These are phyloP conservation scores for Chaetomium sp. DNA, from an alignment of 2,329 filamentous ascomycete species.

Conservation along the genomic window DNA sequence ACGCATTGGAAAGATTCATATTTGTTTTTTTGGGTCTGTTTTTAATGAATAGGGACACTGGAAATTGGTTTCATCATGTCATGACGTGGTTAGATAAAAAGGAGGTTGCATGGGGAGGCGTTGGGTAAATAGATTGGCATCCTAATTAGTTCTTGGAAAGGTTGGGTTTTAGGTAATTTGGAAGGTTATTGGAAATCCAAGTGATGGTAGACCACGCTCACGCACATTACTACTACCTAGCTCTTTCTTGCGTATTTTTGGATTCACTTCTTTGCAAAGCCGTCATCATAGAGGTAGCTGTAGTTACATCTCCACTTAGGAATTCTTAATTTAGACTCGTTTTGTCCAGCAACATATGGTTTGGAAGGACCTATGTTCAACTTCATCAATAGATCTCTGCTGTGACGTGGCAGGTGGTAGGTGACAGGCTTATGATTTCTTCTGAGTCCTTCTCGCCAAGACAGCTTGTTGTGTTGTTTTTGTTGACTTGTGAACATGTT, in stretches of 20 bases:
- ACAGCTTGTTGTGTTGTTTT: no score
- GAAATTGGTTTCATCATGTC: neutral
- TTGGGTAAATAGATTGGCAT: slow-evolving; percentile 1
- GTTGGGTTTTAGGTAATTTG: neutral
- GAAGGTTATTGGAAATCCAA: neutral
- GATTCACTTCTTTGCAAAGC: neutral
- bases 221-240: slow-evolving; percentile 19
- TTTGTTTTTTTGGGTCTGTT: neutral
- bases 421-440: no score
- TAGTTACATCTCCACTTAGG: neutral
- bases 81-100: slow-evolving; percentile 3
- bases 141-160: neutral
- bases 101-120: slow-evolving; percentile 9
- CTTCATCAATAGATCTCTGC: no score
- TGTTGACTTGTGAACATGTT: no score
- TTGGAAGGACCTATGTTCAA: no score
- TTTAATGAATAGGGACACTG: neutral
- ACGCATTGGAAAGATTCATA: neutral
- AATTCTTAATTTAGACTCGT: neutral
- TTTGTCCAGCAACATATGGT: neutral
- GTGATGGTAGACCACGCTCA: slow-evolving; percentile 11
- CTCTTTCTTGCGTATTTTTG: slow-evolving; percentile 20
- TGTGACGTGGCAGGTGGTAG: no score
- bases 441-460: no score
- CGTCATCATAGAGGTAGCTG: neutral